Conservation (phyloP, 1,284 basidiomycete species). For the Inonotus obliquus region DNA sequence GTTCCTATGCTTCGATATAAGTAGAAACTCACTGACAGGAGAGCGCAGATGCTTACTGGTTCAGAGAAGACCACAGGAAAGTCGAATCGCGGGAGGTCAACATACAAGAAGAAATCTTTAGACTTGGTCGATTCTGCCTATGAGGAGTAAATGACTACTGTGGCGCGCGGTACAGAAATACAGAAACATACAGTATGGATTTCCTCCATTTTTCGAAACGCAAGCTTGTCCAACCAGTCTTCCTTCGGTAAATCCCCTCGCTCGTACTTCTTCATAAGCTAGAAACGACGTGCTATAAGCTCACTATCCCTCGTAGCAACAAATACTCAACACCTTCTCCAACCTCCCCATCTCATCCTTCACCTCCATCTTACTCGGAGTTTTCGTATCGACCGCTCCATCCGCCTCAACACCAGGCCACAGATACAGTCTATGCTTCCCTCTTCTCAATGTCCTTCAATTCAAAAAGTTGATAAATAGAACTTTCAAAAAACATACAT, state of each 20-base stretch:
- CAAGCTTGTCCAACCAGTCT: constrained; percentile 93
- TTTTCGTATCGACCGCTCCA: constrained; percentile 74
- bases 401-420: constrained; percentile 86
- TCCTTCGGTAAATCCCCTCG: constrained; percentile 90
- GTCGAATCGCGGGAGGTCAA: constrained; percentile 96
- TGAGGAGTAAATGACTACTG: background rate
- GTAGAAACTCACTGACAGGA: constrained; percentile 15
- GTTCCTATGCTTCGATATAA: constrained; percentile 4
- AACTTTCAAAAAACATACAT: background rate
- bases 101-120: constrained; percentile 87
- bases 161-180: background rate
- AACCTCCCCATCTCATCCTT: constrained; percentile 92
- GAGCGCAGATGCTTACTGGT: constrained; percentile 44
- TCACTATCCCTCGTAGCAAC: background rate
- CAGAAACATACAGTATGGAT: constrained; percentile 70
- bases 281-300: constrained; percentile 1
- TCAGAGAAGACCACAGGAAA: constrained; percentile 97
- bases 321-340: constrained; percentile 64
- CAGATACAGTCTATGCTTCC: constrained; percentile 84
- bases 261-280: constrained; percentile 96
- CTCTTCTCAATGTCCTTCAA: constrained; percentile 78
- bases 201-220: constrained; percentile 91
- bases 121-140: constrained; percentile 87
- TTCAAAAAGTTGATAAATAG: constrained; percentile 1
- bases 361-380: constrained; percentile 78